Evolutionary conservation across 305 asterid genomes (phyloP).

Genomic region (Andrographis paniculata): DNA sequence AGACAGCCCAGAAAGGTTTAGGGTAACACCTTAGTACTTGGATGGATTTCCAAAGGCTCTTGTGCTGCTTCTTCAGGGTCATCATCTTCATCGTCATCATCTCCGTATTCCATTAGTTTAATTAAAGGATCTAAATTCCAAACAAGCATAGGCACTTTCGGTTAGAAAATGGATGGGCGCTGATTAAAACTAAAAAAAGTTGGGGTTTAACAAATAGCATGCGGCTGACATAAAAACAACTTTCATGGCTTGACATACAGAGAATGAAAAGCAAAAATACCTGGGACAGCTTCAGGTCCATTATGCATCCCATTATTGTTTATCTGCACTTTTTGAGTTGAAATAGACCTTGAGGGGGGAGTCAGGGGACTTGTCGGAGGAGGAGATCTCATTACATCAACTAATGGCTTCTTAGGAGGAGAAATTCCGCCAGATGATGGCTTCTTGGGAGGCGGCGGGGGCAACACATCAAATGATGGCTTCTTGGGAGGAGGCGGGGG

Average conservation of each 20-base stretch:
- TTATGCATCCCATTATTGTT: constrained; percentile 22
- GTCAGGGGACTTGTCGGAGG: constrained; percentile 36
- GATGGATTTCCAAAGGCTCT: constrained; percentile 24
- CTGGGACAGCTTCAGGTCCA: constrained; percentile 49
- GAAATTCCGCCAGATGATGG: constrained; percentile 27
- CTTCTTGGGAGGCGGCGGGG: not conserved
- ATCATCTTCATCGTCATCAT: constrained; percentile 59
- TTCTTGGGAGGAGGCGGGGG: not conserved
- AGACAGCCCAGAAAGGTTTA: constrained; percentile 81
- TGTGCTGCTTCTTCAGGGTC: constrained; percentile 22
- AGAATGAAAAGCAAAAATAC: constrained; percentile 27
- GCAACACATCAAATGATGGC: not conserved
- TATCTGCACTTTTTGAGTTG: constrained; percentile 26
- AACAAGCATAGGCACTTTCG: not conserved
- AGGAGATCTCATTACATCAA: constrained; percentile 35
- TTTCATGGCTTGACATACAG: no score
- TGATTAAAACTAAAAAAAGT: not conserved
- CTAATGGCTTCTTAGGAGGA: constrained; percentile 38
- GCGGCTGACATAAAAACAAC: no score
- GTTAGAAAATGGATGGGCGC: not conserved
- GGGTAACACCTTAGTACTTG: constrained; percentile 24
- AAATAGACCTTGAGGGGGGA: constrained; percentile 47
- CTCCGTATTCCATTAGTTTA: constrained; percentile 93
- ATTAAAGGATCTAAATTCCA: constrained; percentile 57
- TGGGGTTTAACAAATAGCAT: no score